These are phyloP conservation scores for Volvox africanus DNA, from an alignment of 139 green algal species.

Conservation along the genomic window DNA sequence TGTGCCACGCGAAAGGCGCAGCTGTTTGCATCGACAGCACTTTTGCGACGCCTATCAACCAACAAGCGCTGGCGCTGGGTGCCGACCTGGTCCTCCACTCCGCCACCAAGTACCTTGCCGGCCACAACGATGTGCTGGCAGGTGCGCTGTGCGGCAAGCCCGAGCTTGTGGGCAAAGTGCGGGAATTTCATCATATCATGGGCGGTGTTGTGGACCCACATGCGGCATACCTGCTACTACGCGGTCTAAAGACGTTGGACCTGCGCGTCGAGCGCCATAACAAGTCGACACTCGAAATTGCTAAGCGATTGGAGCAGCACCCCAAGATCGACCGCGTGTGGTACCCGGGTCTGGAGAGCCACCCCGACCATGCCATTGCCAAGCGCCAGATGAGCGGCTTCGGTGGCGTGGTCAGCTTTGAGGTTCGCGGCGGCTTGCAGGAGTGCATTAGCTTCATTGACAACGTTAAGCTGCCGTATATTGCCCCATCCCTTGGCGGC, in stretches of 20 bases:
- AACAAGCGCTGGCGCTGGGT: constrained; percentile 82
- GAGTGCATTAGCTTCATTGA: constrained; percentile 88
- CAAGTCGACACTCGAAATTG: constrained; percentile 58
- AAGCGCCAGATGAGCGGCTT: constrained; percentile 94
- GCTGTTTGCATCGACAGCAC: constrained; percentile 96
- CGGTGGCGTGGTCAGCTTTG: constrained; percentile 91
- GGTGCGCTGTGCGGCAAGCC: constrained; percentile 84
- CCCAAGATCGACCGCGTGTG: constrained; percentile 84
- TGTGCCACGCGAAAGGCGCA: constrained; percentile 82
- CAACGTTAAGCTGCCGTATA: constrained; percentile 94
- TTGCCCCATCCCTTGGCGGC: constrained; percentile 97
- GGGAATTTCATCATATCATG: constrained; percentile 97
- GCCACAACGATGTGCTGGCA: constrained; percentile 98
- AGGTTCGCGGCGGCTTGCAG: constrained; percentile 58
- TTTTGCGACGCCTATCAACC: constrained; percentile 97
- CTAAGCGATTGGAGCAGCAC: constrained; percentile 85
- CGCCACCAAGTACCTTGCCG: constrained; percentile 98
- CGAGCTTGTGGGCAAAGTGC: constrained; percentile 87
- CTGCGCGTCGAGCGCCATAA: constrained; percentile 94
- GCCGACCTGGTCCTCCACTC: constrained; percentile 99
- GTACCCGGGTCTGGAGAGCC: constrained; percentile 89
- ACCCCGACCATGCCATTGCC: constrained; percentile 97
- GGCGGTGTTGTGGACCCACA: constrained; percentile 97
- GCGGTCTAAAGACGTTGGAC: constrained; percentile 98
- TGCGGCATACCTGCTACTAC: constrained; percentile 95